phyloP scores from a whole-genome alignment of 2,329 filamentous ascomycete species.

The Microsporum audouinii region DNA sequence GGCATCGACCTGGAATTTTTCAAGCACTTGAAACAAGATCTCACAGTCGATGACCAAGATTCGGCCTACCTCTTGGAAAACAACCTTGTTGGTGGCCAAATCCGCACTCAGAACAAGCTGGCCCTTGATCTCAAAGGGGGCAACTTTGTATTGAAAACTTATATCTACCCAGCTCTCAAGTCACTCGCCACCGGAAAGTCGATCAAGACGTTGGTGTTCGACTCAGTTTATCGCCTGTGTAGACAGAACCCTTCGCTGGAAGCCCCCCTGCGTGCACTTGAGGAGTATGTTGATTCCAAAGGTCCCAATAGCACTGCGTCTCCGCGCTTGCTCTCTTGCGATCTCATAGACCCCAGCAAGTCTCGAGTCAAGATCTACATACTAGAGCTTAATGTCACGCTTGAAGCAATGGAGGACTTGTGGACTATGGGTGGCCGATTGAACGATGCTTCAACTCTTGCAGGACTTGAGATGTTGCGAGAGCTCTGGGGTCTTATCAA shows the following conservation, averaged over 20 bases:
- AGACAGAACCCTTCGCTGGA: slow-evolving; percentile 4
- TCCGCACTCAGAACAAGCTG: slow-evolving; percentile 14
- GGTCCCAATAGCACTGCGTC: neutral
- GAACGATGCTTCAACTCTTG: slow-evolving; percentile 5
- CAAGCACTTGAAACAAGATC: neutral
- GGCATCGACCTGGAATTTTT: slow-evolving; percentile 7
- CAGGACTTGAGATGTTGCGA: slow-evolving; percentile 12
- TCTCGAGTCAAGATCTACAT: slow-evolving; percentile 18
- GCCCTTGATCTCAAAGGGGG: slow-evolving; percentile 14
- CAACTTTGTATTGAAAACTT: slow-evolving; percentile 14
- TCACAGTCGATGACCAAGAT: slow-evolving; percentile 6
- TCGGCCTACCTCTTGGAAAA: slow-evolving; percentile 1
- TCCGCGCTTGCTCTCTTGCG: slow-evolving; percentile 13
- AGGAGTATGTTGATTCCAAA: slow-evolving; percentile 3
- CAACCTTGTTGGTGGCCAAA: slow-evolving; percentile 5
- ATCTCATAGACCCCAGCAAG: slow-evolving; percentile 12
- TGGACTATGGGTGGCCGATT: slow-evolving; percentile 17
- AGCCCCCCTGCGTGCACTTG: neutral
- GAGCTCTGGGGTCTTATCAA: slow-evolving; percentile 11
- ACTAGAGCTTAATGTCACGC: slow-evolving; percentile 11
- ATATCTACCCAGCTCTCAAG: slow-evolving; percentile 16
- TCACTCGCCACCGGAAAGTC: slow-evolving; percentile 7
- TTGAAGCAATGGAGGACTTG: slow-evolving; percentile 9
- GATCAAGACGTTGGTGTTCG: slow-evolving; percentile 2
- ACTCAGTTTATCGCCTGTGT: slow-evolving; percentile 5